These are phyloP conservation scores for Populus hybrid DNA, from an alignment of 441 rosid species.

Conservation along the genomic window DNA sequence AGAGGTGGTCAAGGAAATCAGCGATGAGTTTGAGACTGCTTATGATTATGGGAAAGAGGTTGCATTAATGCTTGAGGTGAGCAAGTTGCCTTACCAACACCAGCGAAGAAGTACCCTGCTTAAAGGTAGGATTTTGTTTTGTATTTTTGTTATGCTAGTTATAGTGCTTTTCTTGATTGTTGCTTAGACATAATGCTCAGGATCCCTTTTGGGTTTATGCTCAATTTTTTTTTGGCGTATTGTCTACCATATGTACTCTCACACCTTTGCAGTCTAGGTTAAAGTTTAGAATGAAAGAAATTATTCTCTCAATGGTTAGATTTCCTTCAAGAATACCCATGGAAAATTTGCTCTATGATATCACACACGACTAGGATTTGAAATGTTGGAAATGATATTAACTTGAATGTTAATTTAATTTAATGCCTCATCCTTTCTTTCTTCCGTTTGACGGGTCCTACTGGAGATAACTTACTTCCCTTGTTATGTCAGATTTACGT, in stretches of 20 bases:
- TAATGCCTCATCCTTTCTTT: no score
- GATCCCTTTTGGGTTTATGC: neutral
- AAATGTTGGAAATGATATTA: neutral
- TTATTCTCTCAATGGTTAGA: neutral
- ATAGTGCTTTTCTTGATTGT: neutral
- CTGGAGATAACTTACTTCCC: neutral
- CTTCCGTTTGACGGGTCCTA: neutral
- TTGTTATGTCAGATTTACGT: constrained; percentile 7
- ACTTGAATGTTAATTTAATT: neutral
- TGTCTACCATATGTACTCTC: neutral
- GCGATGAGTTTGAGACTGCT: constrained; percentile 81
- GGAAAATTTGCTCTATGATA: neutral
- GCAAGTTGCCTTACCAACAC: constrained; percentile 81
- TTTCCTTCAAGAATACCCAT: neutral
- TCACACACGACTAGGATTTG: neutral
- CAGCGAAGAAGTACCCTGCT: constrained; percentile 54
- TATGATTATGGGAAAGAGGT: constrained; percentile 81
- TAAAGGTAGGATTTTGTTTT: constrained; percentile 51
- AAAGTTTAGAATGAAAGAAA: neutral
- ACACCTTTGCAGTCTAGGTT: neutral
- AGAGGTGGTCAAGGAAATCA: constrained; percentile 85
- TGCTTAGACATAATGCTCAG: neutral
- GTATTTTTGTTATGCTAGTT: neutral
- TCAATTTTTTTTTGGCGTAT: neutral
- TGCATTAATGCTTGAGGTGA: constrained; percentile 86